Evolutionary conservation across 2,329 filamentous ascomycete genomes (phyloP), one percentile per base, ranked within the genome.

Genomic region (Whalleya microplaca): DNA sequence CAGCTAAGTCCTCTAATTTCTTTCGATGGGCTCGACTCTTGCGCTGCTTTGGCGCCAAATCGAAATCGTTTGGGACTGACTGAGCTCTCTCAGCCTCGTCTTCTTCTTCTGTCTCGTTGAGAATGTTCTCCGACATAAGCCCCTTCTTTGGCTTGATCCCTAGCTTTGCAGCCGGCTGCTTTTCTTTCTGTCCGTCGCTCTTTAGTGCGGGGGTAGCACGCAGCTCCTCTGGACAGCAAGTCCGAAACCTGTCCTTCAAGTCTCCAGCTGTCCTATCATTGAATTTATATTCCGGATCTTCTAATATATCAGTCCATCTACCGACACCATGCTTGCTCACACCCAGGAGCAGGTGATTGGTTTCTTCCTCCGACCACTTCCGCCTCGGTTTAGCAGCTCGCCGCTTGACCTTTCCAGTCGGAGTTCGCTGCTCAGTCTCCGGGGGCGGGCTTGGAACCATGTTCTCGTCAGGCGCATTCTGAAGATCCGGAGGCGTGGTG

Each of bases 331-430:
- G 80, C 29, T 83, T 81, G 64, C 80, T 80, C 23, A 87, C 85
- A 0, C 85, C 85, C 2, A 86, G 73, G 14, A 88, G 70, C 8
- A 88, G 74, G 61, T 86, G 79, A 48, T 83, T 85, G 1, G 85
- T 88, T 69, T 88, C 85, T 55, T 85, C 80, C 58, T 88, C 84
- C 0, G 84, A 83, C 85, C 85, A 88, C 63, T 86, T 87, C 50
- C 81, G 78, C 56, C 85, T 77, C 1, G 83, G 80, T 64, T 85
- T 86, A 6, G 80, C 78, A 10, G 81, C 80, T 42, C 81, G 79
- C 64, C 83, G 78, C 65, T 83, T 82, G 9, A 73, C 71, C 64
- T 80, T 84, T 37, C 65, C 70, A 10, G 67, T 69, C 29, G 67
- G 64, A 6, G 69, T 64, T 53, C 66, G 65, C 43, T 7, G 5